A percentile compares a stretch with the other conserved stretches of the same genome.
phyloP scores from a whole-genome alignment of 192 early-diverging fungal species.

The Linnemannia elongata region DNA sequence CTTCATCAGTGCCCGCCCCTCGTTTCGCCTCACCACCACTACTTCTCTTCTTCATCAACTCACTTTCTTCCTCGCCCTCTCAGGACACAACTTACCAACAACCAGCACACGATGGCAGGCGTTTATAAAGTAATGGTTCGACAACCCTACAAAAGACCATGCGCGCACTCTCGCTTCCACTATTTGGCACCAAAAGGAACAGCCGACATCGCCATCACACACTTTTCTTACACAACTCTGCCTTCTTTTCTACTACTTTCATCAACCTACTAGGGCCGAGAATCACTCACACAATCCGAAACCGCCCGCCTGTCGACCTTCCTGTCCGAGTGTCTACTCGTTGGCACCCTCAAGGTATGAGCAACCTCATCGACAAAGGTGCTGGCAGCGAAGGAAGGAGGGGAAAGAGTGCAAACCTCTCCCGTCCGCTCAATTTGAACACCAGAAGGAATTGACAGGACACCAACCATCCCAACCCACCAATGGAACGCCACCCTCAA shows the following conservation, averaged over 20 bases:
- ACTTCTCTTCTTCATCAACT: neutral
- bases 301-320: conserved; percentile 71
- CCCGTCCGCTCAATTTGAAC: neutral
- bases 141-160: neutral
- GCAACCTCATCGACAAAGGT: neutral
- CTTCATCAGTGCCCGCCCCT: too few relatives aligned
- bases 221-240: neutral
- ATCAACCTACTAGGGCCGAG: conserved; percentile 55
- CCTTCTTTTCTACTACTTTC: neutral
- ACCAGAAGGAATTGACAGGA: neutral
- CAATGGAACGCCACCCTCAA: neutral
- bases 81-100: neutral
- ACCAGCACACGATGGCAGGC: conserved; percentile 6
- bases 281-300: conserved; percentile 55
- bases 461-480: neutral
- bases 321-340: conserved; percentile 74
- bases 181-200: neutral
- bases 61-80: neutral
- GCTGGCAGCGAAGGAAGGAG: too few relatives aligned
- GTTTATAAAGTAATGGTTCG: conserved; percentile 31
- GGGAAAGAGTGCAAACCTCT: neutral
- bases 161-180: neutral
- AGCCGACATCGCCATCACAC: neutral
- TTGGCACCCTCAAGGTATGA: conserved; percentile 72
- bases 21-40: too few relatives aligned